Evolutionary conservation across 345 rosid species (phyloP).

Genomic region (Geranium brycei): DNA sequence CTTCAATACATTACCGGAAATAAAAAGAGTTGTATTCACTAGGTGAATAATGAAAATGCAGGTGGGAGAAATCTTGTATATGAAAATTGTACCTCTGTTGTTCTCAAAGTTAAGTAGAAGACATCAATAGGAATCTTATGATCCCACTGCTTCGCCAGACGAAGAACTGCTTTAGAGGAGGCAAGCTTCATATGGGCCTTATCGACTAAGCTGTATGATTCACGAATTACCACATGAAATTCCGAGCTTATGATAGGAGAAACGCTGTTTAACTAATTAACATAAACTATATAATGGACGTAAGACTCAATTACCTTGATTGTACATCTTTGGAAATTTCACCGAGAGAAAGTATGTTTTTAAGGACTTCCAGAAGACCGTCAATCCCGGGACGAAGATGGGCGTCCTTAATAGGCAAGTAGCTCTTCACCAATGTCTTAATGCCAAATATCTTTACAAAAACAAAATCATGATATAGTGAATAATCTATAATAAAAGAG

Average conservation of each 20-base stretch:
- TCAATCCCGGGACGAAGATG: constrained; percentile 82
- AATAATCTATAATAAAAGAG: constrained; percentile 5
- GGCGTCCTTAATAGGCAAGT: constrained; percentile 84
- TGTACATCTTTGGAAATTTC: constrained; percentile 61
- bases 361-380: constrained; percentile 49
- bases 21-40: not conserved
- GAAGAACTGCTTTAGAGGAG: constrained; percentile 90
- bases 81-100: constrained; percentile 47
- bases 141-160: constrained; percentile 82
- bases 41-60: not conserved
- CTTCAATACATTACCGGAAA: not conserved
- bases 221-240: not conserved
- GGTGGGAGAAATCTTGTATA: constrained; percentile 1
- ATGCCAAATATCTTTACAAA: constrained; percentile 67
- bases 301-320: constrained; percentile 46
- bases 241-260: not conserved
- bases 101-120: constrained; percentile 58
- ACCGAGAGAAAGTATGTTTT: constrained; percentile 56
- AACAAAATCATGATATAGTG: constrained; percentile 4
- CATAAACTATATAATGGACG: not conserved
- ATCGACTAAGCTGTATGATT: constrained; percentile 59
- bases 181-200: constrained; percentile 86
- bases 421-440: constrained; percentile 84
- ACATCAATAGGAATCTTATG: constrained; percentile 70
- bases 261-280: not conserved